Evolutionary conservation across 192 early-diverging fungal species (phyloP), one percentile per base, ranked within the genome.

Genomic region (Coemansia aciculifera): DNA sequence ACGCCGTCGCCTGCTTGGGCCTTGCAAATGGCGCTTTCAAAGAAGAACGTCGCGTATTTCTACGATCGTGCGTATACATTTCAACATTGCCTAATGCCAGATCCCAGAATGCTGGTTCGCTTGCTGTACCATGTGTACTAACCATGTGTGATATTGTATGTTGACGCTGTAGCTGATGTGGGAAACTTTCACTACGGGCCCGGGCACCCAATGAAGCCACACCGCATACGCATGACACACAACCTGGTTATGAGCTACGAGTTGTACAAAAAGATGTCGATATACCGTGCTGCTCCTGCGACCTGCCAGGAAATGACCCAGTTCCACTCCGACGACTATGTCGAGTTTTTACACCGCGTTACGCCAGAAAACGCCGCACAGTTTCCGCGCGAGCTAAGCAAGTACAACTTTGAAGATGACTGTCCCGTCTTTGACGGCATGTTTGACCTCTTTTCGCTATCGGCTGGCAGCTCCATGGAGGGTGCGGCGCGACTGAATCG

Each of bases 191-290:
- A 94, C 75, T 98, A 95, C 84, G 95, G 93, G 39, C 86, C 88
- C 61, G 94, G 93, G 17, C 98, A 99, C 75, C 94, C 94, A 3
- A 99, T 99, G 98, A 99, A 99, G 77, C 98, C 98, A 5, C 90
- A 95, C 39, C 87, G 98, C 66, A 92, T 99, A 63, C 93, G 93
- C 67, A 92, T 99, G 86, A 93, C 94, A 7, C 95, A 99, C 77
- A 94, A 95, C 75, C 82, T 99, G 63, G 94, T 99, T 21, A 87
- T 96, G 73, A 94, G 91, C 68, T 99, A 99, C 79, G 95, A 94
- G 19, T 87, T 99, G 51, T 91, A 96, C 67, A 95, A 97, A 75
- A 91, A 95, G 62, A 95, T 99, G 93, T 87, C 90, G 49, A 89
- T 93, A 72, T 89, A 90, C 38, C 85, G 89, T 70, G 90, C 96